Evolutionary conservation across 2,329 filamentous ascomycete genomes (phyloP).

Genomic region (Fusarium sulawesiense): DNA sequence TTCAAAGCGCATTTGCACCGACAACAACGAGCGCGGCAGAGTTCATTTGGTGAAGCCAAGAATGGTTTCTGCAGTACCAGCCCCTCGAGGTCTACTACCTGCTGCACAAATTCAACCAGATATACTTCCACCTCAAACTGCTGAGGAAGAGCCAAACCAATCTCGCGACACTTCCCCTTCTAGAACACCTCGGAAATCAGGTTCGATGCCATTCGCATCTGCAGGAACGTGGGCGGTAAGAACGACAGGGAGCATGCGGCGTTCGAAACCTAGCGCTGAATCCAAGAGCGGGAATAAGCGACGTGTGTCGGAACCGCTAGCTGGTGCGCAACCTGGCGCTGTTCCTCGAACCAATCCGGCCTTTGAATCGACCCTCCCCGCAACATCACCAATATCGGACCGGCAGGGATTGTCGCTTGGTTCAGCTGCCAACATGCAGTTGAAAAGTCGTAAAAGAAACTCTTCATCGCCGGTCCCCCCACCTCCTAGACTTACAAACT

Average conservation of each 20-base stretch:
- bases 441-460: constrained; percentile 55
- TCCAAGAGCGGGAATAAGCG: constrained; percentile 59
- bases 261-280: constrained; percentile 62
- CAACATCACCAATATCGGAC: constrained; percentile 34
- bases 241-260: constrained; percentile 64
- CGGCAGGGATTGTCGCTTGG: constrained; percentile 43
- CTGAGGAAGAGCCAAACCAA: constrained; percentile 24
- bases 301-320: constrained; percentile 65
- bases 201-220: constrained; percentile 70
- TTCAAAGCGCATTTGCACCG: constrained; percentile 47
- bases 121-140: constrained; percentile 12
- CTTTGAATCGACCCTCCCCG: constrained; percentile 42
- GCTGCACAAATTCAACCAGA: constrained; percentile 44
- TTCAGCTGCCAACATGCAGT: constrained; percentile 44
- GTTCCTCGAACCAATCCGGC: constrained; percentile 46
- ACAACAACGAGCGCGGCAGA: constrained; percentile 39
- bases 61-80: constrained; percentile 49
- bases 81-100: constrained; percentile 38
- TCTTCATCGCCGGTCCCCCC: constrained; percentile 68
- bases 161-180: constrained; percentile 56
- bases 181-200: constrained; percentile 62
- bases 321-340: constrained; percentile 47
- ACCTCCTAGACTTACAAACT: constrained; percentile 64
- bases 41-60: constrained; percentile 53
- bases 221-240: constrained; percentile 67